Percentiles rank a stretch among this genome's conserved stretches.
Evolutionary conservation across 2,329 filamentous ascomycete species (phyloP).

Genomic region (Exophiala lecanii-corni): DNA sequence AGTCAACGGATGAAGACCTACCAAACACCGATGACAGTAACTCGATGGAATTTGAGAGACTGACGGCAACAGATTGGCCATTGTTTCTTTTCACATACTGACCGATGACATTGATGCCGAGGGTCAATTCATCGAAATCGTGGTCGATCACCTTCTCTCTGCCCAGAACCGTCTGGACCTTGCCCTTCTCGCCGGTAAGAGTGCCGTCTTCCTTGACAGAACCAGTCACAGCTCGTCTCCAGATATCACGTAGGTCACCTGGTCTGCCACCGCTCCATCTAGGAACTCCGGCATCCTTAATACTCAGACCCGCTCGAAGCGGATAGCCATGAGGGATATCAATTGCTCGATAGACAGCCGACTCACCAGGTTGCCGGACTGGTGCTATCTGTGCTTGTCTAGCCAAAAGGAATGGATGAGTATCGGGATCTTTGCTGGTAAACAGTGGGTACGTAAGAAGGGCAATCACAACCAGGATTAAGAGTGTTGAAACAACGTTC

Average conservation of each 20-base stretch:
- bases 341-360: constrained; percentile 77
- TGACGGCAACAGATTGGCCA: constrained; percentile 76
- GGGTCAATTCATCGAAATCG: constrained; percentile 65
- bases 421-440: constrained; percentile 74
- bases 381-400: constrained; percentile 74
- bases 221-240: constrained; percentile 68
- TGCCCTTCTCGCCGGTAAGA: constrained; percentile 53
- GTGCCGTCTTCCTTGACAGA: constrained; percentile 59
- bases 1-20: constrained; percentile 36
- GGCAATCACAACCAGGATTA: constrained; percentile 62
- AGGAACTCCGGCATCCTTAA: constrained; percentile 73
- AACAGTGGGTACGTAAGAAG: constrained; percentile 68
- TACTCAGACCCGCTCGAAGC: constrained; percentile 70
- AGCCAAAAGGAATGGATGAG: constrained; percentile 83
- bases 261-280: constrained; percentile 80
- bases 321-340: constrained; percentile 81
- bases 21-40: constrained; percentile 74
- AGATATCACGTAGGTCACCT: constrained; percentile 87
- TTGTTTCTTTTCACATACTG: constrained; percentile 64
- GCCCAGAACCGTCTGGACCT: constrained; percentile 74
- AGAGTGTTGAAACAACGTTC: constrained; percentile 72
- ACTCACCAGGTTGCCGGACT: constrained; percentile 79
- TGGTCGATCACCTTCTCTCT: constrained; percentile 71
- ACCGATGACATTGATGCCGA: constrained; percentile 84
- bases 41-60: constrained; percentile 89